Base-by-base conservation (phyloP, 1,139 yeast species). In the Zhuliangozyma parablackwelliae region DNA sequence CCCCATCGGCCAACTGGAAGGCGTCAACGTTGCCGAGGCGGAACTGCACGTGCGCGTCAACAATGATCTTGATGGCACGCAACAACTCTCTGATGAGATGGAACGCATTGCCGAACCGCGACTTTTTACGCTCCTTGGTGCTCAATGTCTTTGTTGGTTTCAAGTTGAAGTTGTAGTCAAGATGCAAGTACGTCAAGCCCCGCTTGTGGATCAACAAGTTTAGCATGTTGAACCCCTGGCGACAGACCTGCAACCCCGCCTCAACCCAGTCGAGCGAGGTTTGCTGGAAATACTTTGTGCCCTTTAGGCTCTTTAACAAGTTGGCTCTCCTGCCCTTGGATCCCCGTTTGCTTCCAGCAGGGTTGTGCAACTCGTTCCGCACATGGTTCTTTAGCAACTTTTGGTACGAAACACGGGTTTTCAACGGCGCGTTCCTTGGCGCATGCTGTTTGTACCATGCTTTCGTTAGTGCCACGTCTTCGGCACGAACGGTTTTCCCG, bases 251-350 rank as follows among this genome's bases (percentile, higher is more conserved):
- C 38, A 92, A 63, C 23, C 97, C 98, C 1, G 97, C 98, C 57
- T 94, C 99, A 1, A 92, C 94, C 99, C 99, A 94, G 57, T 92
- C 98, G 35, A 92, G 82, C 0, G 89, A 75, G 0, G 98, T 92
- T 51, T 85, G 84, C 52, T 89, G 96, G 61, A 94, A 94, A 57
- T 78, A 94, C 49, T 87, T 89, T 0, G 98, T 92, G 30, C 75
- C 69, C 43, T 79, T 80, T 44, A 94, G 71, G 30, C 80, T 73
- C 45, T 79, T 79, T 31, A 92, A 57, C n/a, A 92, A 61, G 29
- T 78, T 75, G 7, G 75, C 65, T 48, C 79, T 82, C 39, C 69
- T 70, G 23, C 57, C 61, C 12, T 29, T 46, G 6, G 59, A 51
- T 32, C 55, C 53, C 20, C 56, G 56, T 2, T 72, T 65, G 7